Evolutionary conservation across 495 filamentous ascomycete genomes (phyloP).

Genomic region (Glonium stellatum): DNA sequence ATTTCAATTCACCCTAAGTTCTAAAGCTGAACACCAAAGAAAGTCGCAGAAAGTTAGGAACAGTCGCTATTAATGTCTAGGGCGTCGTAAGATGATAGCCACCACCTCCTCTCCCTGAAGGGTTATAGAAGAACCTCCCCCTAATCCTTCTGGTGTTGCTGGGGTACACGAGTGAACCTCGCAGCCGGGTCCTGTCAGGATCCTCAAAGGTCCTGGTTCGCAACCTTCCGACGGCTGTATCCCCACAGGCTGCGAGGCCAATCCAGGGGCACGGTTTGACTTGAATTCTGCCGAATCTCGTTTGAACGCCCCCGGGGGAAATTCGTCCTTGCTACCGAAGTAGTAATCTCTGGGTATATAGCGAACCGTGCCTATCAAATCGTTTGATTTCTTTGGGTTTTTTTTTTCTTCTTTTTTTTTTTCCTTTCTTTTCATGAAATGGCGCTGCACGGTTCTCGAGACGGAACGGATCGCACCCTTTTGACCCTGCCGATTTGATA

Average conservation of each 20-base stretch:
- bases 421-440: not conserved
- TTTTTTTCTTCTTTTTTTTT: not conserved
- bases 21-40: not conserved
- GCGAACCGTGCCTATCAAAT: not conserved
- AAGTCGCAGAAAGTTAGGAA: too few relatives aligned
- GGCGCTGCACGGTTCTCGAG: not conserved
- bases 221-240: not conserved
- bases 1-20: not conserved
- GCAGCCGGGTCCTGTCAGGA: not conserved
- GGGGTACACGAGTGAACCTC: not conserved
- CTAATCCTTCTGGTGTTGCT: not conserved
- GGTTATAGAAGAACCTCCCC: too few relatives aligned
- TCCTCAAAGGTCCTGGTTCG: not conserved
- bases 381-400: not conserved
- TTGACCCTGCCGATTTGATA: not conserved
- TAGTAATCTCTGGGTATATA: not conserved
- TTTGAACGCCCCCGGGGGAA: not conserved
- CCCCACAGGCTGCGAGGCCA: not conserved
- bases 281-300: constrained; percentile 1
- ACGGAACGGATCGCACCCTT: not conserved
- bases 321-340: not conserved
- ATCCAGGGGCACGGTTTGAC: constrained; percentile 1
- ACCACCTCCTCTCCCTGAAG: too few relatives aligned
- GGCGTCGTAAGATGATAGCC: too few relatives aligned
- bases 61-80: too few relatives aligned